Conservation (phyloP, 345 rosid genomes). For the Dipteronia dyeriana region DNA sequence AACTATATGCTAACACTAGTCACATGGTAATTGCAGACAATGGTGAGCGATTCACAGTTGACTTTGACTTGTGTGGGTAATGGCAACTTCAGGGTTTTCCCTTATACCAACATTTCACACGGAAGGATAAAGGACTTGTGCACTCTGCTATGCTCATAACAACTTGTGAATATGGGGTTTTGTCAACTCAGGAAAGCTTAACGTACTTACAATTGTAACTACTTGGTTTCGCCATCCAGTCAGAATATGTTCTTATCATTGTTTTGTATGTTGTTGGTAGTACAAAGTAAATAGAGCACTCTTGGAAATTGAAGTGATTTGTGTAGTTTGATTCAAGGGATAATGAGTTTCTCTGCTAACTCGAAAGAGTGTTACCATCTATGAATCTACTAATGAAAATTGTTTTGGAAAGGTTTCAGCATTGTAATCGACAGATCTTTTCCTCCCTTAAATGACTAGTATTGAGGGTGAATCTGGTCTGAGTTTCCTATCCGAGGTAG, state of each 20-base stretch:
- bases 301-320: not conserved
- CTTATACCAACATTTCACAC: conserved; percentile 59
- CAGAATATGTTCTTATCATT: not conserved
- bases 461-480: too few relatives aligned
- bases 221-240: not conserved
- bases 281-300: not conserved
- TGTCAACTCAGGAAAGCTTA: not conserved
- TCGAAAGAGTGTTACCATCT: not conserved
- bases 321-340: not conserved
- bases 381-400: too few relatives aligned
- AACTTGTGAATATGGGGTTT: not conserved
- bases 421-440: too few relatives aligned
- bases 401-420: too few relatives aligned
- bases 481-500: too few relatives aligned
- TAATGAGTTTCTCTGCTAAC: not conserved
- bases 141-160: conserved; percentile 64
- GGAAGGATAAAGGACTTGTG: conserved; percentile 70
- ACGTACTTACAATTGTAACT: not conserved
- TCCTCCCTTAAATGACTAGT: too few relatives aligned
- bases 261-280: not conserved
- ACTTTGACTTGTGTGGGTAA: conserved; percentile 71
- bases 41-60: conserved; percentile 50
- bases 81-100: conserved; percentile 64
- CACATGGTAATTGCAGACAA: conserved; percentile 44
- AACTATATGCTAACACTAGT: conserved; percentile 3